Percentiles rank a stretch among this genome's conserved stretches.
Evolutionary conservation across 148 eudicot species (phyloP).

Genomic region (Rhododendron mucronatum): DNA sequence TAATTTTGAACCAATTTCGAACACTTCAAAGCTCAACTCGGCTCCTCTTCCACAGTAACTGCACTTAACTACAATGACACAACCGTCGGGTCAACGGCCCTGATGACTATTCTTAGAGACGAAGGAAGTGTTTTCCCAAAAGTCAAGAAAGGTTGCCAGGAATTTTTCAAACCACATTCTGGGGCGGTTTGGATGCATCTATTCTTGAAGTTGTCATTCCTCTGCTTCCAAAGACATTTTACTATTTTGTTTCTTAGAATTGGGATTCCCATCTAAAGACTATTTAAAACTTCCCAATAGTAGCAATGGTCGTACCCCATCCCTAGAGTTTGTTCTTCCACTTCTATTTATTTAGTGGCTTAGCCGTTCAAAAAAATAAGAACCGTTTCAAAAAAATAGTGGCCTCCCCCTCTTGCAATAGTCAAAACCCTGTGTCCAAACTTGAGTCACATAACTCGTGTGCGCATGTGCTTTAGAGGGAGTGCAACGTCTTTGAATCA

Average conservation of each 20-base stretch:
- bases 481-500: too few relatives aligned
- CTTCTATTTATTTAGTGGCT: too few relatives aligned
- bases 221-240: not conserved
- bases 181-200: not conserved
- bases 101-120: not conserved
- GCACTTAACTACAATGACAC: not conserved
- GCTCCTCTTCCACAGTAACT: not conserved
- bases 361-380: too few relatives aligned
- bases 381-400: too few relatives aligned
- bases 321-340: not conserved
- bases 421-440: too few relatives aligned
- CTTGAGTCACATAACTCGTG: too few relatives aligned
- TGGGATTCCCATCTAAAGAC: not conserved
- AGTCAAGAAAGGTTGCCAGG: not conserved
- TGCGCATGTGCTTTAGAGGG: too few relatives aligned
- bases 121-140: not conserved
- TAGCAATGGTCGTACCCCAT: not conserved
- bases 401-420: too few relatives aligned
- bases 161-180: not conserved
- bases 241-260: not conserved
- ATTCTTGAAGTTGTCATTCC: constrained; percentile 3
- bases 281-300: not conserved
- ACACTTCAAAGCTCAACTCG: not conserved
- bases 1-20: not conserved
- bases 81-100: not conserved